A percentile compares a stretch with the other conserved stretches of the same genome.
phyloP scores from a whole-genome alignment of 2,329 filamentous ascomycete genomes.

The Colletotrichum sp. region DNA sequence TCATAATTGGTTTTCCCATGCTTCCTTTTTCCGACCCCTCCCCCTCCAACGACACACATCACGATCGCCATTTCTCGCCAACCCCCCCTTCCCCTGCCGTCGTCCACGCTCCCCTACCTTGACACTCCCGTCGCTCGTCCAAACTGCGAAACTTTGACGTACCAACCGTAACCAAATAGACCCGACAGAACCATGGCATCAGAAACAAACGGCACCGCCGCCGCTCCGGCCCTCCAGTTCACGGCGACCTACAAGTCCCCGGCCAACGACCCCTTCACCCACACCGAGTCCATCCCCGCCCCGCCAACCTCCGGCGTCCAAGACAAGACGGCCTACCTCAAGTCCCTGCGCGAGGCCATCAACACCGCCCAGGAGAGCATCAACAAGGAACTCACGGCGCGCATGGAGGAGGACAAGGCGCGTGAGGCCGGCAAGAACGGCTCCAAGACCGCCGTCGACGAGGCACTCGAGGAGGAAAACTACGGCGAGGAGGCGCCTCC shows the following conservation, averaged over 20 bases:
- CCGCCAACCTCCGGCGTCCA: conserved; percentile 39
- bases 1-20: background rate
- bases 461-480: conserved; percentile 72
- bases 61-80: background rate
- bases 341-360: conserved; percentile 61
- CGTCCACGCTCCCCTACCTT: background rate
- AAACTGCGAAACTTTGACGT: background rate
- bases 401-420: conserved; percentile 76
- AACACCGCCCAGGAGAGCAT: conserved; percentile 66
- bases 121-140: background rate
- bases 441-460: conserved; percentile 42
- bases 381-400: conserved; percentile 73
- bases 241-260: conserved; percentile 61
- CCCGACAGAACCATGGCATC: background rate
- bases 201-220: background rate
- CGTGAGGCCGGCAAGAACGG: conserved; percentile 39
- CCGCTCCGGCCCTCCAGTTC: conserved; percentile 32
- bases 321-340: conserved; percentile 65
- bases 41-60: background rate
- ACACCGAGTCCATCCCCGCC: conserved; percentile 40
- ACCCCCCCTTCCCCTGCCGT: too few relatives aligned
- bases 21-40: background rate
- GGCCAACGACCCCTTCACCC: conserved; percentile 50
- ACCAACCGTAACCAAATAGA: background rate
- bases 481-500: conserved; percentile 84